Percentiles rank a stretch among this genome's conserved stretches.
Evolutionary conservation across 2,329 filamentous ascomycete species (phyloP).

Genomic region (Corinectria fuckeliana): DNA sequence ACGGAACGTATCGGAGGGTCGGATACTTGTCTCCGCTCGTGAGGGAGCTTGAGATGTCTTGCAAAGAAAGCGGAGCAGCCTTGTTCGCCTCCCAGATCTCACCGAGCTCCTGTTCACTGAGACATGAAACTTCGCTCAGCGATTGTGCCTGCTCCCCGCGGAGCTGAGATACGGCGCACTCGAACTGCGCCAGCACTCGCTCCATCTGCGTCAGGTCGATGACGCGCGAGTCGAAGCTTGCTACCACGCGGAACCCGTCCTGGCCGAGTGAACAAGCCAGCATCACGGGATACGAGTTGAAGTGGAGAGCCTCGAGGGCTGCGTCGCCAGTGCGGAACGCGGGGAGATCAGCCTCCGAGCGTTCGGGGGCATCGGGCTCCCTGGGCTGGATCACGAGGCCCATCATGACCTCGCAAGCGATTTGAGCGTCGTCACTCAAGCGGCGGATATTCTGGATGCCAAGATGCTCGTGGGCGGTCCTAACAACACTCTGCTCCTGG

Average conservation of each 20-base stretch:
- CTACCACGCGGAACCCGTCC: constrained; percentile 61
- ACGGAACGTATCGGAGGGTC: constrained; percentile 29
- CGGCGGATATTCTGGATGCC: constrained; percentile 46
- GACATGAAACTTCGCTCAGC: constrained; percentile 44
- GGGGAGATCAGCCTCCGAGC: constrained; percentile 39
- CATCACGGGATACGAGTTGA: constrained; percentile 67
- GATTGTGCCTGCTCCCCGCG: constrained; percentile 44
- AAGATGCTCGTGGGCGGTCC: constrained; percentile 40
- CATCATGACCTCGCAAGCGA: constrained; percentile 62
- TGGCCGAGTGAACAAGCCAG: constrained; percentile 65
- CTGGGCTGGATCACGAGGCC: constrained; percentile 55
- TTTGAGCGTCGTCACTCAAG: constrained; percentile 56
- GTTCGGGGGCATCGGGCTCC: constrained; percentile 36
- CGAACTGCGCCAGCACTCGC: constrained; percentile 58
- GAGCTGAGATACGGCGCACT: constrained; percentile 56
- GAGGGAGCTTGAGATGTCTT: constrained; percentile 22
- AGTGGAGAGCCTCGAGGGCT: constrained; percentile 63
- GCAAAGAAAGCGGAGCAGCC: constrained; percentile 26
- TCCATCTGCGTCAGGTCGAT: constrained; percentile 59
- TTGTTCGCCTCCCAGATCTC: constrained; percentile 43
- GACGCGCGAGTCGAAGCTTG: constrained; percentile 66
- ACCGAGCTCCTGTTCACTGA: constrained; percentile 45
- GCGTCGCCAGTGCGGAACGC: constrained; percentile 59
- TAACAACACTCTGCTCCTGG: constrained; percentile 38
- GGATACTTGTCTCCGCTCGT: constrained; percentile 33